Conservation (phyloP, 257 asterid species). For the Primulina tabacum region DNA sequence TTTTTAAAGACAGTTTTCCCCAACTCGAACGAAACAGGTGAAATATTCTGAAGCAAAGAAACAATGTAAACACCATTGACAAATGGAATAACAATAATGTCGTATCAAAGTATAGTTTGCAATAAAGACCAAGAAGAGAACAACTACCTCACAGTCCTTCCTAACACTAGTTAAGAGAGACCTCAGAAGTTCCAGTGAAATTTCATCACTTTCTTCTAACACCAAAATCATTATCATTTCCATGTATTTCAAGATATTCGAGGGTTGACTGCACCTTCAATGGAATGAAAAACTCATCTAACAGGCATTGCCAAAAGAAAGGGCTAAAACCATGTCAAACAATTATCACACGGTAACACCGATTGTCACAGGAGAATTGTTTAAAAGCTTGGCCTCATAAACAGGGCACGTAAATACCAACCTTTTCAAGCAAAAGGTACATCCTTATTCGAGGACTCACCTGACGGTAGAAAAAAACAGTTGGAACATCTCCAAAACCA, state of each 20-base stretch:
- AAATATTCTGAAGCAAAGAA: conserved; percentile 30
- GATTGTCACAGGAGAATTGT: not conserved
- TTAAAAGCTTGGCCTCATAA: conserved; percentile 3
- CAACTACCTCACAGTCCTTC: conserved; percentile 31
- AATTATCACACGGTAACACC: conserved; percentile 1
- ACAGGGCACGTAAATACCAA: conserved; percentile 3
- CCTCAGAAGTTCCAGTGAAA: conserved; percentile 36
- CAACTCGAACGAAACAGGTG: conserved; percentile 39
- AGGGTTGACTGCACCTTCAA: conserved; percentile 37
- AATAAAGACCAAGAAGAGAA: not conserved
- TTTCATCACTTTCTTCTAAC: conserved; percentile 40
- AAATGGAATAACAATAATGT: not conserved
- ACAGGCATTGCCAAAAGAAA: conserved; percentile 1
- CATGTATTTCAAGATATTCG: conserved; percentile 29
- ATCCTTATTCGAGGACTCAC: conserved; percentile 26
- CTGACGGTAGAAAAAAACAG: conserved; percentile 37
- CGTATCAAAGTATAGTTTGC: not conserved
- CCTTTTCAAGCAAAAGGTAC: not conserved
- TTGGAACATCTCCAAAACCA: conserved; percentile 45
- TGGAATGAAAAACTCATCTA: conserved; percentile 19
- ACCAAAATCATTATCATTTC: conserved; percentile 33
- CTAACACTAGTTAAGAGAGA: conserved; percentile 37
- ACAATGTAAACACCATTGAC: conserved; percentile 1
- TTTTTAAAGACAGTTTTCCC: conserved; percentile 31
- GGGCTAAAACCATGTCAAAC: conserved; percentile 3